phyloP scores from a whole-genome alignment of 2,329 filamentous ascomycete genomes.

The Aureobasidium namibiae region DNA sequence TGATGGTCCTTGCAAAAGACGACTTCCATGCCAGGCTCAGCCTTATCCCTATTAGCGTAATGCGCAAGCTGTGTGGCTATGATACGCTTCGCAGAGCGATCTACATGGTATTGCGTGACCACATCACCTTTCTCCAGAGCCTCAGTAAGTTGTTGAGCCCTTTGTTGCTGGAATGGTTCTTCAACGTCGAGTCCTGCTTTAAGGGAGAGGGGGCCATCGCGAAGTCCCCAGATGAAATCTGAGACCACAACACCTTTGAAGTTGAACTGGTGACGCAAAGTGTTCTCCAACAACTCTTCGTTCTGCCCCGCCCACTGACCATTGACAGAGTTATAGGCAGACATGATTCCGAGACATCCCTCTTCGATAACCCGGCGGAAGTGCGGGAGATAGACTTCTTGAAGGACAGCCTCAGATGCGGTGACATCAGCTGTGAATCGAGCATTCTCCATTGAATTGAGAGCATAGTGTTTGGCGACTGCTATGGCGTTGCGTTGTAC shows the following conservation, averaged over 20 bases:
- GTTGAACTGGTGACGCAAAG: constrained; percentile 14
- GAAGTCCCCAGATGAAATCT: constrained; percentile 16
- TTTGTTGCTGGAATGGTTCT: constrained; percentile 15
- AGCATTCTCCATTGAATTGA: constrained; percentile 26
- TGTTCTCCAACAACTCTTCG: constrained; percentile 9
- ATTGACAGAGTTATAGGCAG: constrained; percentile 16
- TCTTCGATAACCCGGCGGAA: constrained; percentile 13
- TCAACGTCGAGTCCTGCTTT: constrained; percentile 16
- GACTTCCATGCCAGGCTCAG: neutral
- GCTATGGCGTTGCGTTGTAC: constrained; percentile 17
- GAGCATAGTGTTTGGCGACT: constrained; percentile 24
- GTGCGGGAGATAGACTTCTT: constrained; percentile 22
- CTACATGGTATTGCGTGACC: neutral
- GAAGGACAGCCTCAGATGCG: constrained; percentile 20
- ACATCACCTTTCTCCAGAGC: neutral
- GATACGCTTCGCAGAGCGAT: neutral
- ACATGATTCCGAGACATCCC: constrained; percentile 14
- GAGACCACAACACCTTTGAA: constrained; percentile 16
- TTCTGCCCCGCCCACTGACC: constrained; percentile 16
- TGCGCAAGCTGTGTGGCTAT: neutral
- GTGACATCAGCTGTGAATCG: constrained; percentile 22
- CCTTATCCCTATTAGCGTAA: neutral
- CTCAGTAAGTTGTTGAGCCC: constrained; percentile 1
- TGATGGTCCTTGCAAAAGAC: constrained; percentile 15
- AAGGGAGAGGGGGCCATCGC: constrained; percentile 14